Base-by-base conservation (phyloP, 257 asterid species). In the Linaria vulgaris region DNA sequence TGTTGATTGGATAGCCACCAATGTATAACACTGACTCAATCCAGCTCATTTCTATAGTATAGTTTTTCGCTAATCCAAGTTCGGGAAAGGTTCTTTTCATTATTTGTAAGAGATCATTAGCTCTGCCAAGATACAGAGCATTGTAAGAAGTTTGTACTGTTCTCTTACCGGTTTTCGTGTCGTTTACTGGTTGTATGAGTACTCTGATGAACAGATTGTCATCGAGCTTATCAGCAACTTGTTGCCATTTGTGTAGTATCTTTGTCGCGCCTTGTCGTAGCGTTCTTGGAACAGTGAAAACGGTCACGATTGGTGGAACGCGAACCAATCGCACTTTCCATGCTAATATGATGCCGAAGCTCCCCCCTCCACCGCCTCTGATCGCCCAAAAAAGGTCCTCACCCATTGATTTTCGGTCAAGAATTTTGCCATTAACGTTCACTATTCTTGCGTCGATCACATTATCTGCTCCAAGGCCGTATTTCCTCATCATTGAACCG, bases 171-270 rank as follows among this genome's bases (percentile, higher is more conserved):
- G 66, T 19, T 12, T 16, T 37, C 17, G 52, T 38, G 52, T 31
- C 39, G 10, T 48, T 59, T 12, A 24, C 64, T 0, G 56, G 53
- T 15, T 24, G 56, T 16, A 59, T 59, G 9, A 58, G 21, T 15
- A 68, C 73, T 37, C 73, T 23, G 50, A 68, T 68, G 73, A 68
- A 68, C 19, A 68, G 67, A 68, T 68, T 49, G 61, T 68, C 73
- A 23, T 68, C 73, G 38, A 68, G 46, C 31, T 59, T 68, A 51
- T 68, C 61, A 0, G 63, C 67, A 59, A 61, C 59, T 23, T 69
- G 68, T 30, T 69, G 74, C 68, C 68, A 69, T 48, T 41, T 49
- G 56, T 50, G 41, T 15, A 69, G 55, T 10, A 69, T 38, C 31
- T 60, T 61, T 21, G 74, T 60, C 13, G 62, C 68, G 22, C 68